A percentile compares a stretch with the other conserved stretches of the same genome.
Conservation (phyloP, 176 grass and related monocot genomes). For the Ensete ventricosum region DNA sequence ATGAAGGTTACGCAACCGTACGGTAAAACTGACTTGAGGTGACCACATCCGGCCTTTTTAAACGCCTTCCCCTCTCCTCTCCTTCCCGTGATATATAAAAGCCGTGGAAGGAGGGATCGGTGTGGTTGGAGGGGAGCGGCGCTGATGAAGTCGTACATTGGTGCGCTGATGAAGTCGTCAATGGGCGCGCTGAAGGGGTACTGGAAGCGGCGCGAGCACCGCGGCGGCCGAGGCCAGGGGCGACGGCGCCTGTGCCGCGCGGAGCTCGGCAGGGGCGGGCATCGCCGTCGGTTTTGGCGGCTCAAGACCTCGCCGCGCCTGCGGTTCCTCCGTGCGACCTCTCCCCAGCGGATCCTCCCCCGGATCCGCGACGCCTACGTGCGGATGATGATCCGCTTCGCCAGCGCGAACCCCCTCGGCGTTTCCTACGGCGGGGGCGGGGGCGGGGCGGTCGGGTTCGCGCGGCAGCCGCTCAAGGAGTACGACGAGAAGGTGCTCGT, state of each 20-base stretch:
- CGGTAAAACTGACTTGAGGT: no score
- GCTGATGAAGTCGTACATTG: background rate
- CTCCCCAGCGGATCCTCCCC: constrained; percentile 1
- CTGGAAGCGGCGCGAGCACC: constrained; percentile 28
- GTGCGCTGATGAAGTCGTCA: background rate
- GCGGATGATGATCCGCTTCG: constrained; percentile 52
- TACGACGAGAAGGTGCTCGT: constrained; percentile 57
- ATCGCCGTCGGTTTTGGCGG: constrained; percentile 19
- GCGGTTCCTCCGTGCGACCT: background rate
- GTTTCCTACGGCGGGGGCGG: constrained; percentile 14
- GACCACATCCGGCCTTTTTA: no score
- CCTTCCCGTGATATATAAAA: no score
- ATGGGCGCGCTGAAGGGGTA: constrained; percentile 9
- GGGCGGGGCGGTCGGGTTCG: constrained; percentile 18
- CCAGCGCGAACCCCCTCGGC: constrained; percentile 12
- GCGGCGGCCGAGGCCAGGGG: background rate
- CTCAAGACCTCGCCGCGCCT: background rate
- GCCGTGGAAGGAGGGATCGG: no score
- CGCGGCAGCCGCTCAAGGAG: constrained; percentile 35
- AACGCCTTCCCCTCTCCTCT: no score
- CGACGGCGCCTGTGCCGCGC: background rate
- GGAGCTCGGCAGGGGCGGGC: constrained; percentile 27
- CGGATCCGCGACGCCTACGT: constrained; percentile 61
- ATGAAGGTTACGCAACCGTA: no score
- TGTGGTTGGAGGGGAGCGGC: background rate